These are phyloP conservation scores for Helianthus tuberosus DNA, from an alignment of 129 eudicot genomes.

Conservation along the genomic window DNA sequence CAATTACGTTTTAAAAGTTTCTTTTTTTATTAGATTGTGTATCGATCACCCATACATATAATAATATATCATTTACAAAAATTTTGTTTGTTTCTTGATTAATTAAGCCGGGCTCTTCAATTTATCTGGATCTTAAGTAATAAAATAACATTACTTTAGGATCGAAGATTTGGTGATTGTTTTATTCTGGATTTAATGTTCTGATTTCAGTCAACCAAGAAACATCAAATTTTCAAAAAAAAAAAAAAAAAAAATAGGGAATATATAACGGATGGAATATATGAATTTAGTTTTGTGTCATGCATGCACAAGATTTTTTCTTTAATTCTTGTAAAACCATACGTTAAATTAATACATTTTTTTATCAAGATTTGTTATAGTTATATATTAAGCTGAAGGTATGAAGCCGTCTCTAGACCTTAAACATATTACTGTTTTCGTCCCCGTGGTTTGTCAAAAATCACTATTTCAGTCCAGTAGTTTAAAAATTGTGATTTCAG, in stretches of 20 bases:
- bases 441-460: too few relatives aligned
- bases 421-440: too few relatives aligned
- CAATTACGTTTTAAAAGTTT: neutral
- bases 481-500: too few relatives aligned
- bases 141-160: conserved; percentile 4
- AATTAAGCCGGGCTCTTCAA: neutral
- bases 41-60: neutral
- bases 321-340: conserved; percentile 3
- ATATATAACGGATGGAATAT: conserved; percentile 14
- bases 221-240: conserved; percentile 16
- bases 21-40: neutral
- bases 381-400: too few relatives aligned
- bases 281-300: conserved; percentile 5
- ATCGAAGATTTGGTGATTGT: conserved; percentile 27
- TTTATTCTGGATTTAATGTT: conserved; percentile 29
- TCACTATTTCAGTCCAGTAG: too few relatives aligned
- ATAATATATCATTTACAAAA: neutral
- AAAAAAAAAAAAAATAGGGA: too few relatives aligned
- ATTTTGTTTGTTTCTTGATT: conserved; percentile 4
- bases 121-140: conserved; percentile 9
- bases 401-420: too few relatives aligned
- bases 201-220: conserved; percentile 16
- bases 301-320: neutral
- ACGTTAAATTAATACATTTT: neutral
- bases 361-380: neutral